These are phyloP conservation scores for Penicillium parvum DNA, from an alignment of 495 filamentous ascomycete genomes.

Conservation along the genomic window DNA sequence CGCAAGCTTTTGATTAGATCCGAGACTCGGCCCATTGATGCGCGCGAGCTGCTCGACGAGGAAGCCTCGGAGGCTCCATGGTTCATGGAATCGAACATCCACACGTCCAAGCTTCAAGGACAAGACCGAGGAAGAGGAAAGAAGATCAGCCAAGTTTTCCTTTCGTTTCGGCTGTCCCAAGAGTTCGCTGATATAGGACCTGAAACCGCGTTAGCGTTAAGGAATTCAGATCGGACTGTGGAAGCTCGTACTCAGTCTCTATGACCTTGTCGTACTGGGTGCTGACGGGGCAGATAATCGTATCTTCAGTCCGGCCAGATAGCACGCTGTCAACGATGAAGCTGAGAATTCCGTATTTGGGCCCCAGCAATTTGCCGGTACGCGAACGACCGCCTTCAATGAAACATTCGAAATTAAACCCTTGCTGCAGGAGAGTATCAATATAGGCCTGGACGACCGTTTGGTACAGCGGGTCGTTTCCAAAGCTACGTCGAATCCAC, in stretches of 20 bases:
- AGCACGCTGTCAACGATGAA: constrained; percentile 89
- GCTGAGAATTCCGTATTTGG: constrained; percentile 93
- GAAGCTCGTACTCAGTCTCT: constrained; percentile 69
- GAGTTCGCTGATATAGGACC: constrained; percentile 88
- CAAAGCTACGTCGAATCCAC: constrained; percentile 92
- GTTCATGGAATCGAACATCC: constrained; percentile 92
- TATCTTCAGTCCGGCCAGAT: constrained; percentile 83
- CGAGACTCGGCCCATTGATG: constrained; percentile 29
- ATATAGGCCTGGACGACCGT: constrained; percentile 94
- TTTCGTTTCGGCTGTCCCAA: constrained; percentile 91
- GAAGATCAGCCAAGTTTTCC: constrained; percentile 84
- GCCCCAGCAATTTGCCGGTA: constrained; percentile 88
- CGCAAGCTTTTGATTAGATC: constrained; percentile 36
- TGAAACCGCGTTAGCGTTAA: constrained; percentile 18
- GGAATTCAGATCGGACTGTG: background rate
- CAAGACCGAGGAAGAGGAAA: constrained; percentile 82
- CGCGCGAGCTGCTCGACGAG: constrained; percentile 65
- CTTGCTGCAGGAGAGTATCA: constrained; percentile 82
- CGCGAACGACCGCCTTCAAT: constrained; percentile 90
- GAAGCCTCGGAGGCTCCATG: constrained; percentile 83
- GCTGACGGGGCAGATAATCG: constrained; percentile 88
- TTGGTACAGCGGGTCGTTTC: constrained; percentile 82
- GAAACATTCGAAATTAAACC: constrained; percentile 94
- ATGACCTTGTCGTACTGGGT: constrained; percentile 99
- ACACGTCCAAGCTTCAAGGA: constrained; percentile 86